Evolutionary conservation across 2,329 filamentous ascomycete species (phyloP), one percentile per base, ranked within the genome.

Genomic region (Fusarium lyarnte): DNA sequence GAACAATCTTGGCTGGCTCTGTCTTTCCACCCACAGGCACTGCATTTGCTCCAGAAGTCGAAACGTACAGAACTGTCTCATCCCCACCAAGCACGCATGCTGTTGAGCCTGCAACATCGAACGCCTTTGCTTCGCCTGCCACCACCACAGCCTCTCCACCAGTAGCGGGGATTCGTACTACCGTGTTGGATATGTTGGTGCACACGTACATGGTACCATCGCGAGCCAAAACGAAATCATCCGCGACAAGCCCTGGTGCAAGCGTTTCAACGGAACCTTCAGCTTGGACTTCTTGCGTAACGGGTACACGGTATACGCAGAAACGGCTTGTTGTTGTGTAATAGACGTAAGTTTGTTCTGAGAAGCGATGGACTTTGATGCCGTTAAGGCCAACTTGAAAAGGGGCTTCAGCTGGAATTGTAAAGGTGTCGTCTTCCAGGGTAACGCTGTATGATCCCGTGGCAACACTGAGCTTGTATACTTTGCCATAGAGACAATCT

Each of bases 131-230:
- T 9, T 58, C 59, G 9, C 70, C 72, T 5, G 67, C 65, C 46
- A 76, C 52, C 6, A 33, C 39, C 17, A 25, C 47, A 14, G 33
- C 31, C 5, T 59, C 65, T 19, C 70, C 58, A 2, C 60, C 59
- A 11, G 31, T 41, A 2, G 62, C 39, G 4, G 58, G 52, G 25
- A 72, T 65, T 19, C 49, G 68, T 29, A 60, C 64, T 3, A 77
- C 60, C 5, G 65, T 74, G 46, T 76, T 74, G 19, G 59, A 67
- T 21, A 70, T 53, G 13, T 74, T 76, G 63, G 69, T 72, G 35
- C 71, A 72, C 43, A 70, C 49, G 21, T 72, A 74, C 19, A 77
- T 42, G 8, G 64, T 63, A 8, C 72, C 75, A 27, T 77, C 74
- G 10, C 39, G 41, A 14, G 72, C 58, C 11, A 77, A 55, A 25